Evolutionary conservation across 2,329 filamentous ascomycete genomes (phyloP).

Genomic region (Neonectria sp.): DNA sequence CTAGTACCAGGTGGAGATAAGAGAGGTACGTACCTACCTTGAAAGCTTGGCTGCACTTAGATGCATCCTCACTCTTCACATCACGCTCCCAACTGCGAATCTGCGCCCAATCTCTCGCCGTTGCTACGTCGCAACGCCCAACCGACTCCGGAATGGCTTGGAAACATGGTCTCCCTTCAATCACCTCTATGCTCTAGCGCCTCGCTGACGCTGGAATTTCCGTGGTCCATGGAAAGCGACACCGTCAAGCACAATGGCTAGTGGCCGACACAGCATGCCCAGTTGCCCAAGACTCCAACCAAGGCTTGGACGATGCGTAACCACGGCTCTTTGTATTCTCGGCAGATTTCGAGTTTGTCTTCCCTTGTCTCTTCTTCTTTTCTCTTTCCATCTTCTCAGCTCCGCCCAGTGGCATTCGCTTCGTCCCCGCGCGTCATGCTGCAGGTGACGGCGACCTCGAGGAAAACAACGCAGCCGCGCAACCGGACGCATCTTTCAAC

Average conservation of each 20-base stretch:
- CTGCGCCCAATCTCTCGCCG: not conserved
- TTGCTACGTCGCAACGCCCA: not conserved
- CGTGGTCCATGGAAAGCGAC: not conserved
- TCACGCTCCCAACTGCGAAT: not conserved
- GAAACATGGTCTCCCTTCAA: conserved; percentile 1
- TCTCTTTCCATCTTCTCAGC: not conserved
- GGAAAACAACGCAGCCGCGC: not conserved
- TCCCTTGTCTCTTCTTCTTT: conserved; percentile 7
- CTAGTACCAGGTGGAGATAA: not conserved
- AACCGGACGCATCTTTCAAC: conserved; percentile 2
- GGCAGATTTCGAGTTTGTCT: not conserved
- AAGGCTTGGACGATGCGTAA: conserved; percentile 3
- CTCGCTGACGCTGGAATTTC: conserved; percentile 1
- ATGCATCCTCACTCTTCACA: not conserved
- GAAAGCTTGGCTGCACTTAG: not conserved
- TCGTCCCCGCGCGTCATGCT: conserved; percentile 12
- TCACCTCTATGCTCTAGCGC: conserved; percentile 15
- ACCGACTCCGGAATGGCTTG: conserved; percentile 7
- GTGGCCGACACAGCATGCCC: not conserved
- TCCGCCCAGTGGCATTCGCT: conserved; percentile 17
- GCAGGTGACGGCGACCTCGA: not conserved
- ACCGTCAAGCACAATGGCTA: conserved; percentile 10
- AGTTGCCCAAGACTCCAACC: not conserved
- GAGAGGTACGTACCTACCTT: not conserved
- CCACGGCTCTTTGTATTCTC: not conserved